Base-by-base conservation (phyloP, 345 rosid genomes). In the Citrus mangshanensis region DNA sequence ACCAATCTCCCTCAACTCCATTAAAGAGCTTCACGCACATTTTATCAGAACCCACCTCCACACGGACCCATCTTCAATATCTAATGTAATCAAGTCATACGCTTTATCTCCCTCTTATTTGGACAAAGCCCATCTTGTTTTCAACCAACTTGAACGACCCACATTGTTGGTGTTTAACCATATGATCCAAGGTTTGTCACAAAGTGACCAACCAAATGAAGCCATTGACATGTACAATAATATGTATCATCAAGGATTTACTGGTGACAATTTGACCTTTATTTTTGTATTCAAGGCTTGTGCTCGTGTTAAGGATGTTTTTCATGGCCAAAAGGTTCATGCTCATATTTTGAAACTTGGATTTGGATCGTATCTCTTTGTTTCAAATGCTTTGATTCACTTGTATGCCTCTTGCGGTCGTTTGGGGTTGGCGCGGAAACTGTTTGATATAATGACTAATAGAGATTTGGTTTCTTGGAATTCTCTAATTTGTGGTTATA, bases 391-490 rank as follows among this genome's bases (percentile, higher is more conserved):
- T 78, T 85, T 92, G 82, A 84, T 90, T 14, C 78, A 77, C 7
- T 69, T 85, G 87, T 90, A 88, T 64, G 82, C 66, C 0, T 70
- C 66, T 59, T 86, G 81, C 38, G 76, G 88, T 51, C 79, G 78
- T 49, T 24, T 88, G 72, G 77, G 9, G n/a, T 60, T 14, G 67
- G 94, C 89, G 2, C 75, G 51, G 62, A 79, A 81, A 6, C 77
- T 89, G 88, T 90, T 92, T 66, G 90, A 88, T 79, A 78, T 78
- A 84, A 88, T 86, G 90, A 58, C 9, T 6, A 82, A 85, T 0
- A 86, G 87, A 79, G 97, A 92, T 79, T 80, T 90, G 81, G 91
- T 92, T 77, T 90, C 91, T 28, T 92, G 94, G 96, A 92, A 91
- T 78, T 87, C 97, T 14, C 83, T 92, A 86, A 88, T 90, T 70